Conservation (phyloP, 192 early-diverging fungal species). For the Chytriomyces confervae region DNA sequence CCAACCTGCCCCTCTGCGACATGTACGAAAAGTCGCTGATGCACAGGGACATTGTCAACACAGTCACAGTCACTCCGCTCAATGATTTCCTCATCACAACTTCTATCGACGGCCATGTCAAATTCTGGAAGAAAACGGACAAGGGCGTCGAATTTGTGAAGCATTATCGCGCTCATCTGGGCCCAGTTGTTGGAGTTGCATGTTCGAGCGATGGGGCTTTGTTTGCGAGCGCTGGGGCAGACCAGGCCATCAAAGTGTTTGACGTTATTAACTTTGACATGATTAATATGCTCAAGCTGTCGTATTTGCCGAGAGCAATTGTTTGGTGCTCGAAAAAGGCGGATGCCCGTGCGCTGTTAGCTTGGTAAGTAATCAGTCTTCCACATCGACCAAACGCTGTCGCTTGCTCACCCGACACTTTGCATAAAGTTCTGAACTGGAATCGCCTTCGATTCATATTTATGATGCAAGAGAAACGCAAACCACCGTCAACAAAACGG, state of each 20-base stretch:
- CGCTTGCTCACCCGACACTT: slow-evolving; percentile 1
- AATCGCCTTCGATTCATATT: slow-evolving; percentile 72
- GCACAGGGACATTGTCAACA: slow-evolving; percentile 91
- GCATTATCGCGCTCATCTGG: slow-evolving; percentile 90
- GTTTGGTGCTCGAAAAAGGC: slow-evolving; percentile 87
- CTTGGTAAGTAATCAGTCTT: slow-evolving; percentile 60
- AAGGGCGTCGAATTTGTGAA: slow-evolving; percentile 98
- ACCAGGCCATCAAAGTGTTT: slow-evolving; percentile 90
- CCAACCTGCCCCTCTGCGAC: slow-evolving; percentile 81
- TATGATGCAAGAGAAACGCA: slow-evolving; percentile 77
- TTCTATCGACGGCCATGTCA: slow-evolving; percentile 94
- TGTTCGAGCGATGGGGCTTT: slow-evolving; percentile 69
- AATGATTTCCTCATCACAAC: slow-evolving; percentile 95
- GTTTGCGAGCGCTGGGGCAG: slow-evolving; percentile 81
- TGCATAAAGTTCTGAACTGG: slow-evolving; percentile 71
- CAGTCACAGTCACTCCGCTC: slow-evolving; percentile 68
- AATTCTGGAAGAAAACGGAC: slow-evolving; percentile 97
- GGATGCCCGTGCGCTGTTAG: slow-evolving; percentile 83
- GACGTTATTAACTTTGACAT: slow-evolving; percentile 98
- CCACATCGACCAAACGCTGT: background rate
- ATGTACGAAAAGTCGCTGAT: slow-evolving; percentile 96
- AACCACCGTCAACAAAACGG: slow-evolving; percentile 3
- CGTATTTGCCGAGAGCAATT: slow-evolving; percentile 74
- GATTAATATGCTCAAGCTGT: slow-evolving; percentile 91
- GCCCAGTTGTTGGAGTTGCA: slow-evolving; percentile 58